A percentile compares a stretch with the other conserved stretches of the same genome.
Conservation (phyloP, 495 filamentous ascomycete genomes). For the Lentithecium fluviatile region DNA sequence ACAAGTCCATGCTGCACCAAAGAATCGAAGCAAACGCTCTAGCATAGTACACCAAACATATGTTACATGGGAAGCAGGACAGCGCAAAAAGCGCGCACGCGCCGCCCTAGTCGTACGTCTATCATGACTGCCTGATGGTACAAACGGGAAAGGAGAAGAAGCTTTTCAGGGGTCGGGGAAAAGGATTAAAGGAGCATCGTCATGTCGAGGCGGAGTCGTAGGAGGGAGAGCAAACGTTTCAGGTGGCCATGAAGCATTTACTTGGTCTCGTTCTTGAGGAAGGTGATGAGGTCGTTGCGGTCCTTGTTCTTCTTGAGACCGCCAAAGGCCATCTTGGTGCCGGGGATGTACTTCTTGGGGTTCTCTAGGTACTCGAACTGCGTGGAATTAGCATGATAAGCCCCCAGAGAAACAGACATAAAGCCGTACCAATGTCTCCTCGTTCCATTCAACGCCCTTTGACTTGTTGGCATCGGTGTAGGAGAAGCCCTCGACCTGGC, state of each 20-base stretch:
- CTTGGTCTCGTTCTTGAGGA: conserved; percentile 46
- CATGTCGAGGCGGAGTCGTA: conserved; percentile 8
- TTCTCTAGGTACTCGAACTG: conserved; percentile 88
- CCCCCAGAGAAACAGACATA: neutral
- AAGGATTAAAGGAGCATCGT: conserved; percentile 15
- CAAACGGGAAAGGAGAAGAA: conserved; percentile 5
- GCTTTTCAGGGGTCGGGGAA: conserved; percentile 2
- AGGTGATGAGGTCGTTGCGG: conserved; percentile 95
- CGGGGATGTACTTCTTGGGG: conserved; percentile 95
- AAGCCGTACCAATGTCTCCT: conserved; percentile 74
- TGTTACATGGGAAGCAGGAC: conserved; percentile 25
- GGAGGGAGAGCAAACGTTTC: neutral
- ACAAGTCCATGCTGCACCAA: conserved; percentile 29
- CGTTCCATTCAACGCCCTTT: conserved; percentile 86
- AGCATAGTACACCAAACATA: conserved; percentile 28
- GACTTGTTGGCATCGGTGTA: conserved; percentile 99
- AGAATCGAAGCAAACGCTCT: conserved; percentile 21
- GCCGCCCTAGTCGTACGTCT: conserved; percentile 34
- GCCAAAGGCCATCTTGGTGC: conserved; percentile 99
- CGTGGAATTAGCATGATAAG: conserved; percentile 36
- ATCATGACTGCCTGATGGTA: conserved; percentile 36
- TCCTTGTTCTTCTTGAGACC: conserved; percentile 99
- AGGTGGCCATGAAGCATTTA: conserved; percentile 25
- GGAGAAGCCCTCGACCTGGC: conserved; percentile 83
- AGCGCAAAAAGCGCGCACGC: conserved; percentile 4